phyloP scores from a whole-genome alignment of 371 early-diverging fungal species.

The Rhizopus microsporus region DNA sequence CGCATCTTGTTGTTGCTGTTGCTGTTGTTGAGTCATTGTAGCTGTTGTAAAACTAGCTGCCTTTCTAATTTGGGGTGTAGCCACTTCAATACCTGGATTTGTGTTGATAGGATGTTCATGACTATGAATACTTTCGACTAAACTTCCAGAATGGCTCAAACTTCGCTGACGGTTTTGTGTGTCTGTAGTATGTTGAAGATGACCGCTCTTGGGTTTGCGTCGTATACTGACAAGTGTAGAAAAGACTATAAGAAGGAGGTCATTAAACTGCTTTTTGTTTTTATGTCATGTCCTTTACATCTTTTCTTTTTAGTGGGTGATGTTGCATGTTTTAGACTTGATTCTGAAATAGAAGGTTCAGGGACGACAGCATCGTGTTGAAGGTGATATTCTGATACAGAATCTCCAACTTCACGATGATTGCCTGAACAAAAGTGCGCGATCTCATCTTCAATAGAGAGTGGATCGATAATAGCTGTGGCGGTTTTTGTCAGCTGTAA shows the following conservation, averaged over 20 bases:
- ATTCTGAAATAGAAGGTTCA: constrained; percentile 22
- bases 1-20: constrained; percentile 1
- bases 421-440: constrained; percentile 21
- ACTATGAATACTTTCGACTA: constrained; percentile 14
- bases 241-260: constrained; percentile 22
- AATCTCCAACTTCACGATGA: not conserved
- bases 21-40: constrained; percentile 11
- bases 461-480: constrained; percentile 19
- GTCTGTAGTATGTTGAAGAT: not conserved
- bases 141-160: constrained; percentile 21
- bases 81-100: constrained; percentile 2
- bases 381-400: not conserved
- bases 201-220: constrained; percentile 33
- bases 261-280: not conserved
- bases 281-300: constrained; percentile 6
- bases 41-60: constrained; percentile 9
- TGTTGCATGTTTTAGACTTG: constrained; percentile 14
- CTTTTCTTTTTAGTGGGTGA: constrained; percentile 5
- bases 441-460: constrained; percentile 30
- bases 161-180: constrained; percentile 12
- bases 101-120: not conserved
- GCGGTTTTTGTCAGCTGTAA: constrained; percentile 16
- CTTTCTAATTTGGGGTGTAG: constrained; percentile 2
- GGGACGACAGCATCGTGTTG: constrained; percentile 14
- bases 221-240: constrained; percentile 36